These are phyloP conservation scores for Dactylorhiza incarnata DNA, from an alignment of 106 monocot species.

Conservation along the genomic window DNA sequence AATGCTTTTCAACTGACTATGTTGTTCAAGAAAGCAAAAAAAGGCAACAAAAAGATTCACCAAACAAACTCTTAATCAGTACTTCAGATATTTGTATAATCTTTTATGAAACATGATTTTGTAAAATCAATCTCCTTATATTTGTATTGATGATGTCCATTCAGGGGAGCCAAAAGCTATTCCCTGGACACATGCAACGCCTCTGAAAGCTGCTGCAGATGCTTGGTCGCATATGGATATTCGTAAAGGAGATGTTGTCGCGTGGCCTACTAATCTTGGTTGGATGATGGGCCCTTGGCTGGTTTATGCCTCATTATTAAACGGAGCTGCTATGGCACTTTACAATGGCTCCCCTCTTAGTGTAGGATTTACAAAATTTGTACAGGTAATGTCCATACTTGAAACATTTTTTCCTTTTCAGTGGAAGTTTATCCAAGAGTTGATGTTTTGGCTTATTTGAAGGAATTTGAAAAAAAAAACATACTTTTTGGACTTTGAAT, in stretches of 20 bases:
- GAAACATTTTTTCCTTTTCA: neutral
- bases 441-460: neutral
- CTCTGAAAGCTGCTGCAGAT: constrained; percentile 94
- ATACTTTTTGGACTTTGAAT: neutral
- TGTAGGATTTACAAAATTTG: constrained; percentile 80
- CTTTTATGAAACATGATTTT: neutral
- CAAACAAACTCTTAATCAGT: neutral
- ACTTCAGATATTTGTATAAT: neutral
- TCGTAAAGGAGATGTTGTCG: constrained; percentile 83
- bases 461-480: neutral
- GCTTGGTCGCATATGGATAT: constrained; percentile 92
- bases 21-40: no score
- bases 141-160: constrained; percentile 7
- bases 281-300: constrained; percentile 99
- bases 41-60: no score
- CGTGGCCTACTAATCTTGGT: constrained; percentile 98
- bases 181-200: constrained; percentile 90
- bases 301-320: constrained; percentile 87
- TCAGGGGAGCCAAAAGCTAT: constrained; percentile 95
- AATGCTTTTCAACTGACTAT: no score
- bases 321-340: constrained; percentile 90
- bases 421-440: neutral
- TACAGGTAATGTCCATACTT: constrained; percentile 45
- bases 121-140: neutral
- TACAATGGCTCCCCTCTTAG: constrained; percentile 90